Percentiles rank a stretch among this genome's conserved stretches.
These are phyloP conservation scores for Sordariomycetes sp. DNA, from an alignment of 2,329 filamentous ascomycete genomes.

Conservation along the genomic window DNA sequence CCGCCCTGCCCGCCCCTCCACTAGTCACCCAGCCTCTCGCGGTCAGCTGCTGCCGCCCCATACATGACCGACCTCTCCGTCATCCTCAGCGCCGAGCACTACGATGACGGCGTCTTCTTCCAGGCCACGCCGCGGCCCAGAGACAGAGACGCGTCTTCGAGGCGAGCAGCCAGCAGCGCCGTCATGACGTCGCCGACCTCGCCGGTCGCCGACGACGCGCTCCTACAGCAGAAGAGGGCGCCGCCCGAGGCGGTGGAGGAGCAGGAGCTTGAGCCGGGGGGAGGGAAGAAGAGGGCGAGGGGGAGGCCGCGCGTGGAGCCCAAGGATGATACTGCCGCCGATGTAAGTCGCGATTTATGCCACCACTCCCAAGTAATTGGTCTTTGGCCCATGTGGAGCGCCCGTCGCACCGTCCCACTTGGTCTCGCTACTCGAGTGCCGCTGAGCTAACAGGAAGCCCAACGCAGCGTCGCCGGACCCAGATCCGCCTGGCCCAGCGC, in stretches of 20 bases:
- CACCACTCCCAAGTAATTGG: not conserved
- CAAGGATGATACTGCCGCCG: constrained; percentile 67
- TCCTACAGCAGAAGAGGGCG: constrained; percentile 3
- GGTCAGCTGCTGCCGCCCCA: not conserved
- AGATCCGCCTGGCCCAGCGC: constrained; percentile 77
- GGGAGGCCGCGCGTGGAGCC: constrained; percentile 67
- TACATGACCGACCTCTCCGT: constrained; percentile 22
- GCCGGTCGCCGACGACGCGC: not conserved
- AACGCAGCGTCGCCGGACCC: constrained; percentile 65
- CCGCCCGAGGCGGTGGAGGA: not conserved
- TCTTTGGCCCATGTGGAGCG: not conserved
- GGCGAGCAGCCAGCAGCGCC: not conserved
- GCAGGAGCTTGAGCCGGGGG: not conserved
- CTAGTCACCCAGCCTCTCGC: not conserved
- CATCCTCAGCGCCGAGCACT: constrained; percentile 37
- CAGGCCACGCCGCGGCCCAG: constrained; percentile 7
- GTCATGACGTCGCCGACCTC: not conserved
- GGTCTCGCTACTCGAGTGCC: too few species aligned
- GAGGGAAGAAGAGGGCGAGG: constrained; percentile 48
- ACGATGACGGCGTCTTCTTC: constrained; percentile 22
- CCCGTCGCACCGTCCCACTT: not conserved
- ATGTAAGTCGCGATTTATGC: constrained; percentile 45
- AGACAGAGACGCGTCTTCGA: constrained; percentile 2
- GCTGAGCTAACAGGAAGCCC: constrained; percentile 11
- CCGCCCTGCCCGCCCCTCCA: not conserved